Conservation (phyloP, 108 stramenopile genomes). For the Poteriospumella lacustris region DNA sequence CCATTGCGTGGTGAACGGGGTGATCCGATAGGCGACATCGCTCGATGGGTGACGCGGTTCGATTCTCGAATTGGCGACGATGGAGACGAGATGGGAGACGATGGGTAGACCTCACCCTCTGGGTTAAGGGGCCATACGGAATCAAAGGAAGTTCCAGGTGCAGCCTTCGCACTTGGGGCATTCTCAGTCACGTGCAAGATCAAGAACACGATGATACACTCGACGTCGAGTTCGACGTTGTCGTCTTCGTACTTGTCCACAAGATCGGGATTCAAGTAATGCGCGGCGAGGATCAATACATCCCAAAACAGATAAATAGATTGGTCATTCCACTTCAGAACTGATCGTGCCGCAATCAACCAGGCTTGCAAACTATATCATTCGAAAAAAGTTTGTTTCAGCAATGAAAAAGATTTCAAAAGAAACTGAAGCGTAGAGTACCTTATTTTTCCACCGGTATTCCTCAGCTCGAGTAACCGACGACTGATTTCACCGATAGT, state of each 20-base stretch:
- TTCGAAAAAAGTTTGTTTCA: no score
- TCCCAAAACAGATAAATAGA: constrained; percentile 3
- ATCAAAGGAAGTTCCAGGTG: not conserved
- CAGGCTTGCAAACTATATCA: no score
- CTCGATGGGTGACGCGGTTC: not conserved
- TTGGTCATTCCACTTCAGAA: not conserved
- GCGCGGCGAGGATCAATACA: not conserved
- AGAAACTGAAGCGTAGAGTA: not conserved
- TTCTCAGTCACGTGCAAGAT: not conserved
- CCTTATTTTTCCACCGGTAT: not conserved
- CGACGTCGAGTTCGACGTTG: not conserved
- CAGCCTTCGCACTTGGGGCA: not conserved
- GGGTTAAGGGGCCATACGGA: not conserved
- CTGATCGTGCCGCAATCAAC: not conserved
- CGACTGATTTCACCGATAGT: not conserved
- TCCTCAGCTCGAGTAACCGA: not conserved
- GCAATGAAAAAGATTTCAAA: not conserved
- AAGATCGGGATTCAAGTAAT: not conserved
- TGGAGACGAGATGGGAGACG: not conserved
- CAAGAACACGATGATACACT: constrained; percentile 11
- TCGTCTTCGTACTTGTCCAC: not conserved
- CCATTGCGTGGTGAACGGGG: constrained; percentile 14
- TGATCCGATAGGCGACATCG: not conserved
- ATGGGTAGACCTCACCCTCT: constrained; percentile 4
- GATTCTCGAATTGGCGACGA: not conserved